phyloP scores from a whole-genome alignment of 768 basidiomycete genomes.

The Rhodotorula diobovata region DNA sequence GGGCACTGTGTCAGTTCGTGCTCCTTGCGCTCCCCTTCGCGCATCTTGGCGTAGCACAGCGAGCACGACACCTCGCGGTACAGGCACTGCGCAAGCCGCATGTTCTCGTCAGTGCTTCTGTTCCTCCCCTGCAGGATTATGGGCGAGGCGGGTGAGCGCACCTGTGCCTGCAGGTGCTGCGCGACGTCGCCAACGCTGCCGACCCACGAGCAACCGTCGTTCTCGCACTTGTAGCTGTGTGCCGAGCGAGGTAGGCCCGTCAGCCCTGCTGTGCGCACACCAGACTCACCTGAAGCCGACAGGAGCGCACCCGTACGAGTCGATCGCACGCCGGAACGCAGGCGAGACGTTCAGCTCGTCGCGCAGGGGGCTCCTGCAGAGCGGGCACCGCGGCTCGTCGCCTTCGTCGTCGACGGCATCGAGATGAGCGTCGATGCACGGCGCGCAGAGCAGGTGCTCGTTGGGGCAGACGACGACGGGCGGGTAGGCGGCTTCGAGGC shows the following conservation, averaged over 20 bases:
- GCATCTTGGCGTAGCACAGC: no score
- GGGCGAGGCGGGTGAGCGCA: no score
- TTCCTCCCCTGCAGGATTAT: no score
- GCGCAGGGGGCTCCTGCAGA: neutral
- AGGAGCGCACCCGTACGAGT: neutral
- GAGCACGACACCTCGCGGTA: no score
- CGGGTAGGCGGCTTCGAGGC: neutral
- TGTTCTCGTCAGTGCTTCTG: no score
- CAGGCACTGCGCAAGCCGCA: no score
- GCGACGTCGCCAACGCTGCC: neutral
- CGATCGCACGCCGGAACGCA: neutral
- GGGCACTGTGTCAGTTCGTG: no score
- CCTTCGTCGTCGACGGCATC: neutral
- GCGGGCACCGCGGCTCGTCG: neutral
- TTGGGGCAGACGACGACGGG: neutral
- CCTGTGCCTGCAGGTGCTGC: neutral
- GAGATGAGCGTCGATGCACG: neutral
- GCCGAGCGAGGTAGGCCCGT: accelerated
- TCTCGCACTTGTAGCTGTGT: slow-evolving; percentile 1
- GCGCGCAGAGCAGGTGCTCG: neutral
- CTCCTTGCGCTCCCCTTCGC: no score
- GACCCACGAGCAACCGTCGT: neutral
- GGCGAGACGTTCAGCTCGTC: no score
- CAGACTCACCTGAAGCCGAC: neutral
- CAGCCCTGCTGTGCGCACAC: no score